Evolutionary conservation across 768 basidiomycete species (phyloP), one percentile per base, ranked within the genome.

Genomic region (Tremella yokohamensis): DNA sequence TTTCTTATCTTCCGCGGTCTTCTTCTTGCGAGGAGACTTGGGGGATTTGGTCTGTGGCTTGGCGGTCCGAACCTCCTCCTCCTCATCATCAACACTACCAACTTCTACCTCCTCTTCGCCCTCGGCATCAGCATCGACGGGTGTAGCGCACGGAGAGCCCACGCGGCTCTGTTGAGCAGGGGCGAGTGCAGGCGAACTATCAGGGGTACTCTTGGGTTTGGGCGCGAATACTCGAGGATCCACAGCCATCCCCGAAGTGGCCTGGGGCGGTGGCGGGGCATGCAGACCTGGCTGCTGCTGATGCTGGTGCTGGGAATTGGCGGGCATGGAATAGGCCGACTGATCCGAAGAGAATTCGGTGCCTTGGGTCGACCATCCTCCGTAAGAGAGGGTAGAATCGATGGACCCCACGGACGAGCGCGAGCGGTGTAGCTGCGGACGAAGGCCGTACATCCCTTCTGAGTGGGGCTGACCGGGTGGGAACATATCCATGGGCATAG

Each of bases 191-290:
- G 29, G 29, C 4, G 29, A 34, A 11, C 29, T 34, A 34, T 4
- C 29, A 34, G 29, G 29, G 4, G 11, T 11, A 34, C 6, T 34
- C 29, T n/a, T 16, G 15, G 18, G 13, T 19, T 44, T 44, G 0
- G 62, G 62, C 40, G 25, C 42, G 40, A 65, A 61, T 1, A 71
- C 40, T 19, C 49, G 62, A 7, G 64, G 65, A 50, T 66, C 63
- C 16, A 67, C 63, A 26, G 59, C 58, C 20, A 70, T 26, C 38
- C 49, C 52, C 13, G 19, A 6, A 26, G 40, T 24, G 4, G 6
- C 29, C 29, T 34, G 29, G 29, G 4, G 29, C 29, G 11, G 29
- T 4, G 11, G 29, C 29, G 29, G 29, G 29, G 29, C 29, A 4
- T 34, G 29, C 29, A 34, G 29, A 34, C 29, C 29, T 34, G 11